These are phyloP conservation scores for Alternaria gaisen DNA, from an alignment of 2,329 filamentous ascomycete genomes.

Conservation along the genomic window DNA sequence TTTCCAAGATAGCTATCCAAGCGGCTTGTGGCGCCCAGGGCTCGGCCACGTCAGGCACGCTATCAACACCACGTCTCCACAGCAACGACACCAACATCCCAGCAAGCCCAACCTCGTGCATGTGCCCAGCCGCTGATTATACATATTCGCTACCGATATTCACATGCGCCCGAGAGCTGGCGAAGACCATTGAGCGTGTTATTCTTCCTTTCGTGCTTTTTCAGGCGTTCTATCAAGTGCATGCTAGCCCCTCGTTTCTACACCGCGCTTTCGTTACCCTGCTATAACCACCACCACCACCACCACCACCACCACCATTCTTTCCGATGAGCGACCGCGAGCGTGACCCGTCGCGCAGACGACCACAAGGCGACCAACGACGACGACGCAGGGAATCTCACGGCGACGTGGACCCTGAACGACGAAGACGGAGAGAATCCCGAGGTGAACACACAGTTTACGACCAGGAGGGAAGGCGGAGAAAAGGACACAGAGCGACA, in stretches of 20 bases:
- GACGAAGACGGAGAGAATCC: slow-evolving; percentile 30
- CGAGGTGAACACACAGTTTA: slow-evolving; percentile 28
- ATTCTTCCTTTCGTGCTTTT: slow-evolving; percentile 12
- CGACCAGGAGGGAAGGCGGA: slow-evolving; percentile 40
- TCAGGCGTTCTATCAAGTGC: slow-evolving; percentile 6
- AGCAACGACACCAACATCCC: slow-evolving; percentile 36
- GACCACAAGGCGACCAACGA: slow-evolving; percentile 39
- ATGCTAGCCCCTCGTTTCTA: slow-evolving; percentile 28
- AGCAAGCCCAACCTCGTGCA: slow-evolving; percentile 27
- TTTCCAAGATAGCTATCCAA: slow-evolving; percentile 23
- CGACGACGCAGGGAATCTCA: slow-evolving; percentile 41
- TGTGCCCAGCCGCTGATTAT: slow-evolving; percentile 28
- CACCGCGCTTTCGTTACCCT: slow-evolving; percentile 14
- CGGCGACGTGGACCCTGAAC: slow-evolving; percentile 35
- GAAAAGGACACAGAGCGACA: slow-evolving; percentile 50
- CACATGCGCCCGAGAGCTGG: slow-evolving; percentile 6
- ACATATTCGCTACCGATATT: slow-evolving; percentile 36
- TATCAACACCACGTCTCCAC: slow-evolving; percentile 37
- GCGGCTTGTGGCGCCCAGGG: slow-evolving; percentile 22
- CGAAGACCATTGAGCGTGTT: slow-evolving; percentile 3
- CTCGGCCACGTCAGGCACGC: slow-evolving; percentile 39
- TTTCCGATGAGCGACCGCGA: slow-evolving; percentile 33
- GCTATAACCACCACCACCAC: slow-evolving; percentile 5
- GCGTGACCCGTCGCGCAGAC: slow-evolving; percentile 32
- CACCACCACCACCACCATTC: slow-evolving; percentile 6